Percentiles rank a stretch among this genome's conserved stretches.
Evolutionary conservation across 2,329 filamentous ascomycete genomes (phyloP).

Genomic region (Alternaria burnsii): DNA sequence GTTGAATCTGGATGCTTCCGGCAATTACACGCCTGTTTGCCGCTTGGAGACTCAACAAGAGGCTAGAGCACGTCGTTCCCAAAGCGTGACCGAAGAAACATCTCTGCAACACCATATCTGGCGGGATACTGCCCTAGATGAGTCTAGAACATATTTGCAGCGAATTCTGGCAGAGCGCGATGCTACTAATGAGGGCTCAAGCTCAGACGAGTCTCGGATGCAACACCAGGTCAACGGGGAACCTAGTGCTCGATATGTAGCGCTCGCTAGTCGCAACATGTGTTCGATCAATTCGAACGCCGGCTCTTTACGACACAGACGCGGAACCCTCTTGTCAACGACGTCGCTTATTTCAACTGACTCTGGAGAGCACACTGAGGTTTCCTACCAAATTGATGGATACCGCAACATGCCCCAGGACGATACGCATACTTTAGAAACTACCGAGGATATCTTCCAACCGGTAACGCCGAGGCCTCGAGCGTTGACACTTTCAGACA

Average conservation of each 20-base stretch:
- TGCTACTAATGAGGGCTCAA: background rate
- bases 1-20: no score
- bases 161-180: background rate
- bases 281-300: background rate
- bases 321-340: background rate
- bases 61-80: background rate
- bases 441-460: background rate
- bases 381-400: background rate
- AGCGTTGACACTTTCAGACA: background rate
- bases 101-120: background rate
- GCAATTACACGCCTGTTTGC: background rate
- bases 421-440: background rate
- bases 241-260: background rate
- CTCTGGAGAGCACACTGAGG: background rate
- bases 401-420: background rate
- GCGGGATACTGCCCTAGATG: background rate
- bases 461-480: background rate
- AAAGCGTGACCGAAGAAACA: background rate
- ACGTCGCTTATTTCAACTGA: background rate
- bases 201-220: no score
- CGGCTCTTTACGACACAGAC: background rate
- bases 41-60: background rate
- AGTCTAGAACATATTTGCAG: background rate
- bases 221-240: background rate
- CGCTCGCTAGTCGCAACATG: background rate